These are phyloP conservation scores for Saccharomyces hybrid DNA, from an alignment of 1,139 yeast genomes.

Conservation along the genomic window DNA sequence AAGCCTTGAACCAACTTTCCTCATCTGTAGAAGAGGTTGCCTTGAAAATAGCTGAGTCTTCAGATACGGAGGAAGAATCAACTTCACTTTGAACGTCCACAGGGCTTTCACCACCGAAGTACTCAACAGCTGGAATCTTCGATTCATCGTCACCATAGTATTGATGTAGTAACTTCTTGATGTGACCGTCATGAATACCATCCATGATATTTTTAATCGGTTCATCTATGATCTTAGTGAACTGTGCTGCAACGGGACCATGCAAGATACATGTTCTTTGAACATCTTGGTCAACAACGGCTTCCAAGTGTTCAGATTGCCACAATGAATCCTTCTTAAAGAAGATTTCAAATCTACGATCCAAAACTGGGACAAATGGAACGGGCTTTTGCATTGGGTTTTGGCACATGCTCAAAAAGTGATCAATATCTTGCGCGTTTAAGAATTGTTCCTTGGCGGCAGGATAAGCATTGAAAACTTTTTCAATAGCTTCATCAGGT, in stretches of 20 bases:
- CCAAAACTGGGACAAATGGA: conserved; percentile 93
- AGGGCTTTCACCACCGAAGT: conserved; percentile 66
- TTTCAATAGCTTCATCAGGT: conserved; percentile 55
- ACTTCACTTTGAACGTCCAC: conserved; percentile 36
- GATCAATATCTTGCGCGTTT: conserved; percentile 93
- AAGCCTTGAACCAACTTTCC: conserved; percentile 64
- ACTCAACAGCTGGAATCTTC: conserved; percentile 78
- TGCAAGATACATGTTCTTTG: conserved; percentile 97
- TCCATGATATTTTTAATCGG: conserved; percentile 90
- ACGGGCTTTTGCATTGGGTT: conserved; percentile 92
- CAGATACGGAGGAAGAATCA: conserved; percentile 24
- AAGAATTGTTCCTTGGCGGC: conserved; percentile 72
- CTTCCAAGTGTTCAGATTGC: conserved; percentile 97
- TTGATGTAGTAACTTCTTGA: conserved; percentile 58
- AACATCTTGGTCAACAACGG: conserved; percentile 93
- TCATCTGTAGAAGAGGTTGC: conserved; percentile 46
- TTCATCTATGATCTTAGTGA: conserved; percentile 77
- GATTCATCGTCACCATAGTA: conserved; percentile 63
- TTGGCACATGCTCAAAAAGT: conserved; percentile 75
- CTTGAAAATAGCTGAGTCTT: conserved; percentile 39
- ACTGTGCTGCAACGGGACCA: conserved; percentile 98
- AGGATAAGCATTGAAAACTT: conserved; percentile 62
- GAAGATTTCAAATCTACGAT: conserved; percentile 88
- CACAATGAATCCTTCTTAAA: conserved; percentile 98
- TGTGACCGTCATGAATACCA: conserved; percentile 84